Evolutionary conservation across 345 rosid species (phyloP).

Genomic region (Linum trigynum): DNA sequence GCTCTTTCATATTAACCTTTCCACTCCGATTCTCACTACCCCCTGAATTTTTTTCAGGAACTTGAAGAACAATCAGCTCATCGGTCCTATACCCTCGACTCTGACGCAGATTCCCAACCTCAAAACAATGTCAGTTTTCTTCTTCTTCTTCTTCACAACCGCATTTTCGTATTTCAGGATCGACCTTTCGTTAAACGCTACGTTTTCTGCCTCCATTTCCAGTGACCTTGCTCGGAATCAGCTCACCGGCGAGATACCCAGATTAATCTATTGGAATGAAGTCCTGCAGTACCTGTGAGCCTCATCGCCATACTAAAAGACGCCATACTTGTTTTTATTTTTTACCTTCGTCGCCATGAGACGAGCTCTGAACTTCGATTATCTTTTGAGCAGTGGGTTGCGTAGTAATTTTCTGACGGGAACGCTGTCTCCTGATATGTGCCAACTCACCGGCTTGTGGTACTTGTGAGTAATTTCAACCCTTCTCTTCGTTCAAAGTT

Average conservation of each 20-base stretch:
- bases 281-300: constrained; percentile 90
- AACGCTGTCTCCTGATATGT: constrained; percentile 72
- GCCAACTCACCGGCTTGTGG: constrained; percentile 94
- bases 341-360: background rate
- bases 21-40: rapidly evolving
- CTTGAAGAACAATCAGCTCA: constrained; percentile 68
- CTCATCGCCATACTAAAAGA: no score
- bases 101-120: constrained; percentile 83
- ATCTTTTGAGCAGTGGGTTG: constrained; percentile 48
- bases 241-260: constrained; percentile 75
- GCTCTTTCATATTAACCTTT: no score
- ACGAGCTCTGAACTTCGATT: background rate
- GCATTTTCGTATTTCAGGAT: no score
- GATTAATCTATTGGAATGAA: constrained; percentile 92
- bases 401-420: constrained; percentile 78
- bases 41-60: constrained; percentile 32
- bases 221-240: constrained; percentile 87
- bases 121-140: constrained; percentile 55
- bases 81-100: constrained; percentile 90
- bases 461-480: constrained; percentile 60
- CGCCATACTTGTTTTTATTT: no score
- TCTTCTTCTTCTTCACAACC: background rate
- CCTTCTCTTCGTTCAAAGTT: background rate
- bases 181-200: no score
- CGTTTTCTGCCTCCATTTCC: background rate